Evolutionary conservation across 208 protist genomes (phyloP).

Genomic region (Trypanosoma melophagium): DNA sequence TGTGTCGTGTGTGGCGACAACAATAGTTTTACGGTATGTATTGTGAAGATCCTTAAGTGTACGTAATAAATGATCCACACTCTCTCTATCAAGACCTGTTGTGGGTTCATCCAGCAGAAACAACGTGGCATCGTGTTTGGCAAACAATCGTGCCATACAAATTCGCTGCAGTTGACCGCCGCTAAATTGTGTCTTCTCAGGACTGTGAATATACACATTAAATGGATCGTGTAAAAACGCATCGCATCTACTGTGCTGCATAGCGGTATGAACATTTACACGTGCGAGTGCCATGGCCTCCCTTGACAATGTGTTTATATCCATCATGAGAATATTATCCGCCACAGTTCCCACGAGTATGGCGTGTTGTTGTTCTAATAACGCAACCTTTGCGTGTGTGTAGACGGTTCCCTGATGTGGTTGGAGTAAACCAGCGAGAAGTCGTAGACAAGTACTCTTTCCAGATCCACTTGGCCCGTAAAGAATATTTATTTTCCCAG

Average conservation of each 20-base stretch:
- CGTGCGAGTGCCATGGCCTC: neutral
- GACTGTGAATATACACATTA: conserved; percentile 55
- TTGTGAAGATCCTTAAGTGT: conserved; percentile 59
- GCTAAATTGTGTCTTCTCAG: conserved; percentile 73
- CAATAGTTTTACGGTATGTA: conserved; percentile 63
- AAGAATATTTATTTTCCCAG: conserved; percentile 55
- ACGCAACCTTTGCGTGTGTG: conserved; percentile 43
- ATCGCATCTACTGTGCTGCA: conserved; percentile 43
- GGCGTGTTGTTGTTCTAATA: conserved; percentile 80
- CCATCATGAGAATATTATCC: conserved; percentile 71
- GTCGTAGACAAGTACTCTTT: conserved; percentile 74
- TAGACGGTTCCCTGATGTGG: conserved; percentile 46
- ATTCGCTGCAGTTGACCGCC: conserved; percentile 83
- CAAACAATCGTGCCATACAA: conserved; percentile 72
- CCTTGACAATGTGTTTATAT: conserved; percentile 20
- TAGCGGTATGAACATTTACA: conserved; percentile 31
- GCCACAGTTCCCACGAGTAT: conserved; percentile 73
- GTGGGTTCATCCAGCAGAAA: conserved; percentile 81
- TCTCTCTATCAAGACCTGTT: conserved; percentile 54
- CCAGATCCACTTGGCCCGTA: conserved; percentile 77
- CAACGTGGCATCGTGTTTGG: conserved; percentile 37
- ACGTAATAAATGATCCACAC: conserved; percentile 45
- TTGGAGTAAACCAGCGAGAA: conserved; percentile 54
- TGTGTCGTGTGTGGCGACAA: conserved; percentile 74
- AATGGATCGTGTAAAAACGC: conserved; percentile 65